Percentiles rank a stretch among this genome's conserved stretches.
phyloP scores from a whole-genome alignment of 2,329 filamentous ascomycete genomes.

The Ramichloridium luteum region DNA sequence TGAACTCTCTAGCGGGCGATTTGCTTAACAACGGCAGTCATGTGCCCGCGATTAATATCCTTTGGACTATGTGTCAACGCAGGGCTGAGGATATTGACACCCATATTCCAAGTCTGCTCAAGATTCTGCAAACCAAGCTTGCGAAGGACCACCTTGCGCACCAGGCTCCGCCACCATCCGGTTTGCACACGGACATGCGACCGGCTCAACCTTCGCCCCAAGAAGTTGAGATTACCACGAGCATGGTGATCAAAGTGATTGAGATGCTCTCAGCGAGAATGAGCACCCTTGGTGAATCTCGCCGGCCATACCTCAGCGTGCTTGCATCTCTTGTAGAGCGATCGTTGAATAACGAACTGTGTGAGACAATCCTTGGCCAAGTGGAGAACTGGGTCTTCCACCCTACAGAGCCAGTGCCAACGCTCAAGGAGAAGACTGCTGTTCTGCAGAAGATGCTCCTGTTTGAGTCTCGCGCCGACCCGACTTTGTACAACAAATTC shows the following conservation, averaged over 20 bases:
- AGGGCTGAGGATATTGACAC: conserved; percentile 80
- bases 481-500: conserved; percentile 81
- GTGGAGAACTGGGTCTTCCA: conserved; percentile 95
- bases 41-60: conserved; percentile 77
- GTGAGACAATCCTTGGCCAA: conserved; percentile 85
- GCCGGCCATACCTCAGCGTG: conserved; percentile 87
- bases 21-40: conserved; percentile 64
- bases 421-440: conserved; percentile 95
- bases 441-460: conserved; percentile 98
- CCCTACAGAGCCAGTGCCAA: conserved; percentile 88
- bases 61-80: conserved; percentile 81
- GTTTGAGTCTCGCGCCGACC: conserved; percentile 76
- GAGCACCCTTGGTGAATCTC: conserved; percentile 80
- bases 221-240: conserved; percentile 78
- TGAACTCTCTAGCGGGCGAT: conserved; percentile 79
- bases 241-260: conserved; percentile 87
- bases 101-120: conserved; percentile 81
- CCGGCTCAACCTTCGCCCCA: conserved; percentile 51
- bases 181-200: conserved; percentile 29
- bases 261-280: conserved; percentile 86
- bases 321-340: conserved; percentile 91
- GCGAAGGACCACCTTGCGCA: conserved; percentile 82
- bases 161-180: conserved; percentile 47
- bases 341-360: conserved; percentile 74
- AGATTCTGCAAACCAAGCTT: conserved; percentile 80